Conservation (phyloP, 164 flowering plant species). For the Magnolia kwangsiensis region DNA sequence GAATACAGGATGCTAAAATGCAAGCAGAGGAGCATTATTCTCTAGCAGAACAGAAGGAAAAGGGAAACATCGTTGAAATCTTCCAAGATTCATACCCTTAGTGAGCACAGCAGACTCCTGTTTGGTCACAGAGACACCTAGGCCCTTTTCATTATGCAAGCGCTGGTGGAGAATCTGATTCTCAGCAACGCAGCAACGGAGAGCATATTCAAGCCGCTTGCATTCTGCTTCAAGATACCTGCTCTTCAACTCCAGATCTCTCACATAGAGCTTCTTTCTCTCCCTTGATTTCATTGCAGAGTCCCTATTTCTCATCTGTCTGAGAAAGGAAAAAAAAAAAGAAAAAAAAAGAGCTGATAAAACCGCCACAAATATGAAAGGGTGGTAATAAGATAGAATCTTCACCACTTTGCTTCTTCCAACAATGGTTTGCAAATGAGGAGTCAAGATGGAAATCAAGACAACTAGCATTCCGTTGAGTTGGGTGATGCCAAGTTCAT, state of each 20-base stretch:
- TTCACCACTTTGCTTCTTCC: no score
- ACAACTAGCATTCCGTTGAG: no score
- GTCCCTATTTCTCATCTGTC: constrained; percentile 88
- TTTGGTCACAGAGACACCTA: constrained; percentile 59
- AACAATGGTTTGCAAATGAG: no score
- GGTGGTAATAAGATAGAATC: no score
- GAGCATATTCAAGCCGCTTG: constrained; percentile 61
- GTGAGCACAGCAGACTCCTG: constrained; percentile 99
- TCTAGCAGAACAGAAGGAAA: not conserved
- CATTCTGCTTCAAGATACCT: constrained; percentile 76
- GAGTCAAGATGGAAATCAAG: no score
- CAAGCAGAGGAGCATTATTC: not conserved
- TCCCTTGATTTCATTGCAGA: constrained; percentile 90
- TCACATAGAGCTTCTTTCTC: constrained; percentile 81
- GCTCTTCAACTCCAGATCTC: constrained; percentile 82
- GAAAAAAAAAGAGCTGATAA: not conserved
- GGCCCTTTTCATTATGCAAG: constrained; percentile 44
- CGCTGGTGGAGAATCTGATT: constrained; percentile 68
- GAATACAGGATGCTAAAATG: not conserved
- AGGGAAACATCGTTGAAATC: not conserved
- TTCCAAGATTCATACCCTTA: constrained; percentile 58
- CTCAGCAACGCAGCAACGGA: constrained; percentile 63
- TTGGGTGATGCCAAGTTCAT: no score
- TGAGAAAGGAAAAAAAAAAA: constrained; percentile 22
- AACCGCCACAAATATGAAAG: not conserved